A percentile compares a stretch with the other conserved stretches of the same genome.
Evolutionary conservation across 73 alveolate genomes (phyloP).

Genomic region (Diophrys sp.): DNA sequence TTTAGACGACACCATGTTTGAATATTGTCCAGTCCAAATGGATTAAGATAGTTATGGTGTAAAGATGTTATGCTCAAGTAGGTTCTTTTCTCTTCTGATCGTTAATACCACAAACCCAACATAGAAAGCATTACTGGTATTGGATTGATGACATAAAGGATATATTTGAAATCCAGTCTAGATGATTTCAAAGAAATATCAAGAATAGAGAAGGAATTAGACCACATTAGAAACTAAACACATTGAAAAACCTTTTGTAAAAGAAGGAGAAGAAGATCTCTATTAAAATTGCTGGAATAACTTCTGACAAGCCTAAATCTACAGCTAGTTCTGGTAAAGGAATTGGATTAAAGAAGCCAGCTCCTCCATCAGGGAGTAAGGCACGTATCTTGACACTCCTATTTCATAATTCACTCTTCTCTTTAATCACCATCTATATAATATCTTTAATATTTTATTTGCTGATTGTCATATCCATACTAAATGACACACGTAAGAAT

Average conservation of each 20-base stretch:
- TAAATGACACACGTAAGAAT: too few species aligned
- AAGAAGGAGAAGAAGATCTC: constrained; percentile 55
- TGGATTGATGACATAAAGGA: constrained; percentile 61
- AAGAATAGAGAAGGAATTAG: constrained; percentile 32
- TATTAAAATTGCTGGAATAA: constrained; percentile 45
- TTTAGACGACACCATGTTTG: constrained; percentile 22
- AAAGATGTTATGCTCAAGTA: constrained; percentile 21
- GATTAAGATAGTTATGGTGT: constrained; percentile 28
- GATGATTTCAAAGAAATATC: constrained; percentile 44
- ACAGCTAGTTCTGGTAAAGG: not conserved
- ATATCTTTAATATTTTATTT: too few species aligned
- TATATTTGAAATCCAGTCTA: constrained; percentile 36
- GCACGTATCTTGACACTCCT: too few species aligned
- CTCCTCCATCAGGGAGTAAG: constrained; percentile 56
- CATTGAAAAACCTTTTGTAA: constrained; percentile 27
- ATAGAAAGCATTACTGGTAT: constrained; percentile 34
- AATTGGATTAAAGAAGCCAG: constrained; percentile 46
- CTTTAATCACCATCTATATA: too few species aligned
- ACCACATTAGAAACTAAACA: not conserved
- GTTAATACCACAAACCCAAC: constrained; percentile 13
- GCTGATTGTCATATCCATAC: too few species aligned
- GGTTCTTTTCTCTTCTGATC: constrained; percentile 28
- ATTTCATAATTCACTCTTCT: too few species aligned
- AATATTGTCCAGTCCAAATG: constrained; percentile 5
- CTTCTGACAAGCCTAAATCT: not conserved